phyloP scores from a whole-genome alignment of 2,329 filamentous ascomycete species.

The Paecilomyces sp. region DNA sequence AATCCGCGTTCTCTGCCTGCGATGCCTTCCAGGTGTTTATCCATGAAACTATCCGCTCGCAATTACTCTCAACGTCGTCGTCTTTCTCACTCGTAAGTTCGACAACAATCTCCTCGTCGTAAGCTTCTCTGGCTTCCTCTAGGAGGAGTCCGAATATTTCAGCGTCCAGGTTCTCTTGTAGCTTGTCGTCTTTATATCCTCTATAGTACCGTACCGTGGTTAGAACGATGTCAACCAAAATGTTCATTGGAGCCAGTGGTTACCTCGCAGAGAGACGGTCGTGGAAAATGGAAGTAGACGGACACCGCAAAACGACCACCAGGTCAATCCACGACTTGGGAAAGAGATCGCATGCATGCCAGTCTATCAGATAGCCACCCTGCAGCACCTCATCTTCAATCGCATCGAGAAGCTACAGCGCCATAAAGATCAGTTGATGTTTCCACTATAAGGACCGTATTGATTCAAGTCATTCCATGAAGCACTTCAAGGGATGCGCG shows the following conservation, averaged over 20 bases:
- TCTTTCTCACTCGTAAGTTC: slow-evolving; percentile 75
- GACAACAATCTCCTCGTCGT: slow-evolving; percentile 79
- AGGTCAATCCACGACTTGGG: slow-evolving; percentile 91
- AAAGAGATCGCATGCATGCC: slow-evolving; percentile 96
- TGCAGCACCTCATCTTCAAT: slow-evolving; percentile 73
- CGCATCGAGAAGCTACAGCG: slow-evolving; percentile 64
- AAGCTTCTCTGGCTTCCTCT: slow-evolving; percentile 82
- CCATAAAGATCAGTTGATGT: slow-evolving; percentile 4
- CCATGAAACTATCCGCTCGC: slow-evolving; percentile 79
- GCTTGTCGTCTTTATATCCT: slow-evolving; percentile 75
- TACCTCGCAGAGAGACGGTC: slow-evolving; percentile 73
- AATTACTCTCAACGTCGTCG: slow-evolving; percentile 81
- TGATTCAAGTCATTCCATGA: not conserved
- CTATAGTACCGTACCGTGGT: slow-evolving; percentile 31
- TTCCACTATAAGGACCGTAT: not conserved
- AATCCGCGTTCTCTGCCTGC: slow-evolving; percentile 21
- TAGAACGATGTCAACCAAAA: slow-evolving; percentile 1
- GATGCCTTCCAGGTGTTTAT: slow-evolving; percentile 69
- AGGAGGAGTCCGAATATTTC: slow-evolving; percentile 96
- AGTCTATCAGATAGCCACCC: slow-evolving; percentile 88
- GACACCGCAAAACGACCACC: slow-evolving; percentile 76
- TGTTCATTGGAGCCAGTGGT: not conserved
- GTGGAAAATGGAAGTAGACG: slow-evolving; percentile 72
- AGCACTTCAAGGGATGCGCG: not conserved
- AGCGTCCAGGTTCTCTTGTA: slow-evolving; percentile 92